Conservation (phyloP, 2,329 filamentous ascomycete species). For the Nemania sp. region DNA sequence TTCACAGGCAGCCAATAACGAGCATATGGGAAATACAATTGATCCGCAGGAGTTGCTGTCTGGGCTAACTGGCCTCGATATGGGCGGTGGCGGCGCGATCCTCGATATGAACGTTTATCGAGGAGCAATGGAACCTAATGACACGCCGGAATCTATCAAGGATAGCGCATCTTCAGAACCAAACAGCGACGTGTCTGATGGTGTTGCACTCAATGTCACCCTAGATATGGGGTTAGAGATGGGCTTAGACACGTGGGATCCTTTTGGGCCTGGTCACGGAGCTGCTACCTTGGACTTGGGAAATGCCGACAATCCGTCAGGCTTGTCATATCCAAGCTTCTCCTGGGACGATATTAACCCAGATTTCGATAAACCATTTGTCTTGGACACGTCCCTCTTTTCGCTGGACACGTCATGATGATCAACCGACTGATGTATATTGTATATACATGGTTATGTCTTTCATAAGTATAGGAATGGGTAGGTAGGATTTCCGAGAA, state of each 20-base stretch:
- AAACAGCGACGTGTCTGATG: conserved; percentile 64
- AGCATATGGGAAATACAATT: conserved; percentile 42
- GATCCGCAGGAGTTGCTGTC: conserved; percentile 56
- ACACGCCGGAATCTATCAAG: conserved; percentile 67
- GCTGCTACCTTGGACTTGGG: conserved; percentile 36
- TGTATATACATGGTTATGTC: neutral
- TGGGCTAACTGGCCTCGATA: conserved; percentile 46
- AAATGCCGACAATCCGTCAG: conserved; percentile 26
- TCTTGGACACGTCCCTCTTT: conserved; percentile 53
- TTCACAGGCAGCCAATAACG: conserved; percentile 3
- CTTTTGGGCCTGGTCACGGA: conserved; percentile 54
- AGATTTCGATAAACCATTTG: conserved; percentile 57
- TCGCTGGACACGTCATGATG: conserved; percentile 43
- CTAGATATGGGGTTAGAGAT: conserved; percentile 41
- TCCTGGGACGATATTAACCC: conserved; percentile 55
- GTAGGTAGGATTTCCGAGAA: neutral
- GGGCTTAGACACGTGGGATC: conserved; percentile 52
- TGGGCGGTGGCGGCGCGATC: conserved; percentile 50
- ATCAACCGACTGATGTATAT: too few species aligned
- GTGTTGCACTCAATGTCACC: conserved; percentile 53
- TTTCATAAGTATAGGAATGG: neutral
- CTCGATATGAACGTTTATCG: conserved; percentile 58
- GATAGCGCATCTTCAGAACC: conserved; percentile 62
- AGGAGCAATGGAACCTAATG: conserved; percentile 61
- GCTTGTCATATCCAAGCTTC: conserved; percentile 33